Percentiles rank a stretch among this genome's conserved stretches.
phyloP scores from a whole-genome alignment of 2,329 filamentous ascomycete species.

The Trichoderma cornu-damae region DNA sequence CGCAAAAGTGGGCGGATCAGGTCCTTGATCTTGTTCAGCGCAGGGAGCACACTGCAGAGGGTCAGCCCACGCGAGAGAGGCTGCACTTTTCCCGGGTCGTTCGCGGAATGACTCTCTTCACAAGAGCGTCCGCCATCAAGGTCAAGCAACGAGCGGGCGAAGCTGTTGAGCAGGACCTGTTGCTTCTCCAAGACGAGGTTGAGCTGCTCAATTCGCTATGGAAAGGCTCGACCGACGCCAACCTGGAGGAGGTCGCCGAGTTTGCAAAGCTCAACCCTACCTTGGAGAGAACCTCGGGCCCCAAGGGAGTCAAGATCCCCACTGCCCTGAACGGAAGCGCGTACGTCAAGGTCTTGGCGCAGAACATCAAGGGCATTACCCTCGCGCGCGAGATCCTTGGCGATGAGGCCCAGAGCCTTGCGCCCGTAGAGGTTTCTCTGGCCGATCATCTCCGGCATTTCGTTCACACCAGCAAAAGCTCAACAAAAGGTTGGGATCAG shows the following conservation, averaged over 20 bases:
- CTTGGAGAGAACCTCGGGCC: conserved; percentile 14
- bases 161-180: conserved; percentile 25
- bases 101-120: conserved; percentile 31
- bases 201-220: conserved; percentile 28
- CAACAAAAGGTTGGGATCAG: conserved; percentile 23
- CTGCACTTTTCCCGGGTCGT: conserved; percentile 27
- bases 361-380: conserved; percentile 40
- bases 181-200: conserved; percentile 29
- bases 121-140: conserved; percentile 27
- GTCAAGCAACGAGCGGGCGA: conserved; percentile 25
- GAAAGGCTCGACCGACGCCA: conserved; percentile 21
- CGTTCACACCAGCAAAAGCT: conserved; percentile 21
- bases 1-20: conserved; percentile 42
- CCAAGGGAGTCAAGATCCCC: conserved; percentile 11
- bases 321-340: conserved; percentile 25
- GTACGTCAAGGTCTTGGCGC: conserved; percentile 28
- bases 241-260: conserved; percentile 24
- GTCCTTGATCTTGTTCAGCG: conserved; percentile 48
- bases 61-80: conserved; percentile 20
- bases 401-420: conserved; percentile 30
- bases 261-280: conserved; percentile 26
- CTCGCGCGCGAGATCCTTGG: conserved; percentile 40
- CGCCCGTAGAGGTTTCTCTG: conserved; percentile 37
- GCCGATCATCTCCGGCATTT: conserved; percentile 35
- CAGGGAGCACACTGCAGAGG: conserved; percentile 33